Evolutionary conservation across 306 rosid genomes (phyloP).

Genomic region (Glycine tomentella): DNA sequence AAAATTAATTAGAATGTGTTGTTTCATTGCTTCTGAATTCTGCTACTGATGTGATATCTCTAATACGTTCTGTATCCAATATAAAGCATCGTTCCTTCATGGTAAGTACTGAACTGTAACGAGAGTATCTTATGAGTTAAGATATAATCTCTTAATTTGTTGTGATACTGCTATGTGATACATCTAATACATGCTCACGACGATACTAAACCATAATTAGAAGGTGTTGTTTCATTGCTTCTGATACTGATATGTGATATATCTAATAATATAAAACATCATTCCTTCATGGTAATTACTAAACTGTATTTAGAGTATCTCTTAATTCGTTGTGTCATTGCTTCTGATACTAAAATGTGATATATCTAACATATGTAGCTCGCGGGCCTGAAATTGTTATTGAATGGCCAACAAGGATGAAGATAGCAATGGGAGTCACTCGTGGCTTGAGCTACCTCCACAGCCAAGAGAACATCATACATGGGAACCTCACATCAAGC

Average conservation of each 20-base stretch:
- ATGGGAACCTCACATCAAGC: conserved; percentile 86
- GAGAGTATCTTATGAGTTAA: too few species aligned
- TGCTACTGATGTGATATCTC: not conserved
- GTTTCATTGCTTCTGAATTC: not conserved
- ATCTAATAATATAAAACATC: conserved; percentile 42
- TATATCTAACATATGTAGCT: conserved; percentile 55
- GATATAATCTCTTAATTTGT: not conserved
- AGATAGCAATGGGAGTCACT: conserved; percentile 73
- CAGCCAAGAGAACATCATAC: conserved; percentile 65
- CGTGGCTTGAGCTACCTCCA: conserved; percentile 70
- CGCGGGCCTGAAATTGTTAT: conserved; percentile 73
- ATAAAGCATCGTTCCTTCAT: too few species aligned
- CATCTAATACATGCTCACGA: conserved; percentile 57
- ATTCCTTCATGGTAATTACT: conserved; percentile 75
- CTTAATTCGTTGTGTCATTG: not conserved
- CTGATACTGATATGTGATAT: not conserved
- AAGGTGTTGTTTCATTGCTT: not conserved
- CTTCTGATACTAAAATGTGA: conserved; percentile 5
- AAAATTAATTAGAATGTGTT: too few species aligned
- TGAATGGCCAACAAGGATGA: conserved; percentile 92
- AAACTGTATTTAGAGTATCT: not conserved
- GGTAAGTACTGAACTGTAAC: not conserved
- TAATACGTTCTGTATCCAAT: too few species aligned
- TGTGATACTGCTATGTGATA: not conserved
- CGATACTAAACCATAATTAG: conserved; percentile 45